These are phyloP conservation scores for Dipteronia dyeriana DNA, from an alignment of 345 rosid species.

Conservation along the genomic window DNA sequence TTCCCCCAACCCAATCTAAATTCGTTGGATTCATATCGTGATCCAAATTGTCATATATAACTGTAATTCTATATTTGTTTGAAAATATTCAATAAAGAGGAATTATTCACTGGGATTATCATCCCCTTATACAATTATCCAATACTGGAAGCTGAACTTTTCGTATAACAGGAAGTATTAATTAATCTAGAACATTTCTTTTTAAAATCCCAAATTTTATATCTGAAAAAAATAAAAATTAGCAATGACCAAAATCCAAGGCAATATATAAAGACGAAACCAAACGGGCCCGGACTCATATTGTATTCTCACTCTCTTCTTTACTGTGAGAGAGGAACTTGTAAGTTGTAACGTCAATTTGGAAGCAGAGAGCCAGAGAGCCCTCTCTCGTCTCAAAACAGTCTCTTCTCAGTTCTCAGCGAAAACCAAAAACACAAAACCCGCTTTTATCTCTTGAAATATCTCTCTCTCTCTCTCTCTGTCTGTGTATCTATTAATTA, in stretches of 20 bases:
- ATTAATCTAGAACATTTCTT: too few species aligned
- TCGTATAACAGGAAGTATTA: too few species aligned
- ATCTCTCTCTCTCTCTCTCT: background rate
- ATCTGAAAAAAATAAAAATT: too few species aligned
- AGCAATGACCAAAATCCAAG: background rate
- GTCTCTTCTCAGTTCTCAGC: background rate
- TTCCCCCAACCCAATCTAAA: too few species aligned
- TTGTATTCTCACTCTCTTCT: background rate
- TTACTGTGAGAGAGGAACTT: background rate
- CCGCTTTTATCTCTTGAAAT: conserved; percentile 12
- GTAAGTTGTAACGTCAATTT: conserved; percentile 35
- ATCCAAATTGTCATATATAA: too few species aligned
- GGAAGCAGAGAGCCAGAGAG: conserved; percentile 27
- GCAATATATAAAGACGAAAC: background rate
- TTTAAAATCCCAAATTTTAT: too few species aligned
- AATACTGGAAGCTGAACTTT: too few species aligned
- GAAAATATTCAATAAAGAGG: too few species aligned
- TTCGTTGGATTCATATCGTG: too few species aligned
- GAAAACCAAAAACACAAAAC: background rate
- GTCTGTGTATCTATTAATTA: background rate
- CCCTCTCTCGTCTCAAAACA: background rate
- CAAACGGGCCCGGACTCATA: conserved; percentile 7
- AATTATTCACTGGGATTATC: too few species aligned
- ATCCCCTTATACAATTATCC: too few species aligned
- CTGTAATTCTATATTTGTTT: too few species aligned